Evolutionary conservation across 192 early-diverging fungal genomes (phyloP).

Genomic region (Coemansia sp.): DNA sequence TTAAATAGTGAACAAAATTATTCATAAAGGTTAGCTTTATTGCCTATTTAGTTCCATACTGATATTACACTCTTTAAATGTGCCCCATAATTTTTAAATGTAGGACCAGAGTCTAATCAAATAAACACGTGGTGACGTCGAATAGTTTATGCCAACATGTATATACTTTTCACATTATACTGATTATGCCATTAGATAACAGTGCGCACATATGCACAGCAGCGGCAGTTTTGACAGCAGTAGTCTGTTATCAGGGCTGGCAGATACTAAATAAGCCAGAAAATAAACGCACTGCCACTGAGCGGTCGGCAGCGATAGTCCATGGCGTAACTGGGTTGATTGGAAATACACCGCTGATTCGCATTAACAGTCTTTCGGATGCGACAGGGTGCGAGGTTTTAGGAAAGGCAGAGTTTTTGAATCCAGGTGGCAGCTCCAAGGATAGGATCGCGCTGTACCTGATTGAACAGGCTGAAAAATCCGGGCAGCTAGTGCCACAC

Average conservation of each 20-base stretch:
- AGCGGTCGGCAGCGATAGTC: neutral
- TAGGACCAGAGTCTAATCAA: too few species aligned
- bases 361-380: slow-evolving; percentile 80
- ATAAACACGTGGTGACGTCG: too few species aligned
- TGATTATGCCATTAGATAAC: slow-evolving; percentile 15
- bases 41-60: too few species aligned
- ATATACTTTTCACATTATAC: too few species aligned
- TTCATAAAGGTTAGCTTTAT: too few species aligned
- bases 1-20: too few species aligned
- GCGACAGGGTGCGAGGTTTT: slow-evolving; percentile 88
- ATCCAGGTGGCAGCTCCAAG: slow-evolving; percentile 90
- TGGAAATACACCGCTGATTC: slow-evolving; percentile 89
- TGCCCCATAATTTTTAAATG: too few species aligned
- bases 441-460: slow-evolving; percentile 90
- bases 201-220: slow-evolving; percentile 6
- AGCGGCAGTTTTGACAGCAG: slow-evolving; percentile 6
- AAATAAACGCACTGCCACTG: too few species aligned
- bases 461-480: slow-evolving; percentile 72
- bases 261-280: neutral
- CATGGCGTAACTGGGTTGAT: slow-evolving; percentile 80
- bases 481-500: slow-evolving; percentile 69
- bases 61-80: too few species aligned
- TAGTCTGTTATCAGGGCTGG: slow-evolving; percentile 6
- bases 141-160: too few species aligned
- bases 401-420: slow-evolving; percentile 80